Evolutionary conservation across 2,329 filamentous ascomycete species (phyloP).

Genomic region (Colletotrichum abscissum): DNA sequence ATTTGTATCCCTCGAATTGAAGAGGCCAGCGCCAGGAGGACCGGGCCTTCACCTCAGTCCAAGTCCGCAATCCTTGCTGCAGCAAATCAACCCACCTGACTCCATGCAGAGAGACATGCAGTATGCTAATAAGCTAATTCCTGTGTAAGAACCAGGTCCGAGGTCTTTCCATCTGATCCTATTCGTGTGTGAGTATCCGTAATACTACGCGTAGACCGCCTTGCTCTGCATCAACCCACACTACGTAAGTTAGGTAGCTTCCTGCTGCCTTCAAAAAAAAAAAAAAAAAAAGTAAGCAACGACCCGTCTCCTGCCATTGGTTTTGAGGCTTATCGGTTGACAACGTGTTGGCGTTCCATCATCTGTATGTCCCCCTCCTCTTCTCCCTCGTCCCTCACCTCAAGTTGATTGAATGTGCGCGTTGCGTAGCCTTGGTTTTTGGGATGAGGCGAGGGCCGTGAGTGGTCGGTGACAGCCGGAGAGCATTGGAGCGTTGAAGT

Average conservation of each 20-base stretch:
- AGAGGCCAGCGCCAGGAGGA: slow-evolving; percentile 12
- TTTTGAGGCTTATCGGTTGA: background rate
- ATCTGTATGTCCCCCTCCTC: background rate
- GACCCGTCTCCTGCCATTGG: background rate
- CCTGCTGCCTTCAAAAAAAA: background rate
- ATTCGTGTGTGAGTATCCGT: background rate
- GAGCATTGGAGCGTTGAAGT: background rate
- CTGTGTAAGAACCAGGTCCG: background rate
- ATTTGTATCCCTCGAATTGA: background rate
- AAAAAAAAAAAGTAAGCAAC: background rate
- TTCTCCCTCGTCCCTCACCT: no score
- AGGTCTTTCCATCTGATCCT: background rate
- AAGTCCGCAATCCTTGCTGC: slow-evolving; percentile 16
- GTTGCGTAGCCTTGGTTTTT: no score
- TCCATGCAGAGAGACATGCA: slow-evolving; percentile 2
- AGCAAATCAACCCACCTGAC: slow-evolving; percentile 14
- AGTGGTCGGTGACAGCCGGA: background rate
- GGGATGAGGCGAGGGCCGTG: background rate
- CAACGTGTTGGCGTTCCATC: slow-evolving; percentile 8
- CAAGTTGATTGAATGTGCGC: no score
- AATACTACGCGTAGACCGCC: slow-evolving; percentile 4
- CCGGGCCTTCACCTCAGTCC: slow-evolving; percentile 18
- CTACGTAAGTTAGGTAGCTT: background rate
- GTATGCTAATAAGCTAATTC: background rate
- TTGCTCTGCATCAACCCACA: background rate